Evolutionary conservation across 495 filamentous ascomycete species (phyloP).

Genomic region (Daldinia vernicosa): DNA sequence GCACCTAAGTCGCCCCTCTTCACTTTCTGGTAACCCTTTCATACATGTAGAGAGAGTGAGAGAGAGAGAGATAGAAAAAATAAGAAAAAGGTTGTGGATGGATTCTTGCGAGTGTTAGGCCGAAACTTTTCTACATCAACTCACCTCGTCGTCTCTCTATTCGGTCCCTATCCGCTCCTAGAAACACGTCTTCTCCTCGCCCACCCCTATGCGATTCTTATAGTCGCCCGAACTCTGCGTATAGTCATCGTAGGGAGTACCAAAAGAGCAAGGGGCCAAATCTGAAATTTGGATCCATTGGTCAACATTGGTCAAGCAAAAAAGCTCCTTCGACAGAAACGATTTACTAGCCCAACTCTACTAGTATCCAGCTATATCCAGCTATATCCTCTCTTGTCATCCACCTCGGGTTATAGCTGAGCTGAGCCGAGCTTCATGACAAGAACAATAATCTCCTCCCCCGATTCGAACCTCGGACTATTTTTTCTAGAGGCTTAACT

Average conservation of each 20-base stretch:
- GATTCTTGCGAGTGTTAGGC: conserved; percentile 39
- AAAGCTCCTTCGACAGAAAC: conserved; percentile 8
- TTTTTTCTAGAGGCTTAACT: conserved; percentile 17
- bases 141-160: conserved; percentile 20
- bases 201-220: conserved; percentile 5
- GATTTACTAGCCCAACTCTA: conserved; percentile 14
- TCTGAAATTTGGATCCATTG: conserved; percentile 26
- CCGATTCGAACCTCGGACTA: not conserved
- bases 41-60: not conserved
- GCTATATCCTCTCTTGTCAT: conserved; percentile 9
- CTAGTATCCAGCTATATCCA: conserved; percentile 1
- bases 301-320: not conserved
- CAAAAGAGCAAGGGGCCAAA: conserved; percentile 11
- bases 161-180: conserved; percentile 5
- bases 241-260: conserved; percentile 9
- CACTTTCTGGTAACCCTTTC: conserved; percentile 30
- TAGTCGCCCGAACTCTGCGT: conserved; percentile 4
- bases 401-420: not conserved
- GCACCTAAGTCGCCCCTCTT: conserved; percentile 43
- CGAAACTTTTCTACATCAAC: conserved; percentile 16
- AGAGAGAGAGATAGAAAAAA: not conserved
- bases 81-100: conserved; percentile 28
- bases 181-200: not conserved
- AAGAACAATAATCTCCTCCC: not conserved
- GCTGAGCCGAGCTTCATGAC: conserved; percentile 14